A percentile compares a stretch with the other conserved stretches of the same genome.
These are phyloP conservation scores for Dendrothele bispora DNA, from an alignment of 768 basidiomycete genomes.

Conservation along the genomic window DNA sequence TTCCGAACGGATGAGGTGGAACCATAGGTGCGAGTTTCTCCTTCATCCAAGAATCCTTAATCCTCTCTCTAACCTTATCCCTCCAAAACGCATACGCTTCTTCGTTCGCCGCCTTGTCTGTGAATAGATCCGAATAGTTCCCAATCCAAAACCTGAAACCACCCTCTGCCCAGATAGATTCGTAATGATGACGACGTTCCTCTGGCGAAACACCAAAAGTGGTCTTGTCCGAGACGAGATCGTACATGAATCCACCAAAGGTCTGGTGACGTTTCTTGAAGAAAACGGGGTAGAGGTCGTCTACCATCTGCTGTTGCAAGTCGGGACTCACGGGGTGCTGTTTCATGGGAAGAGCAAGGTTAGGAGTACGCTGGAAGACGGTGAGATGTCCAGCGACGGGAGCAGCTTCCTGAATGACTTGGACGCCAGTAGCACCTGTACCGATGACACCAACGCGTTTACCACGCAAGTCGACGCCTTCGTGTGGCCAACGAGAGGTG, in stretches of 20 bases:
- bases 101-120: conserved; percentile 4
- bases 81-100: conserved; percentile 14
- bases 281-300: conserved; percentile 6
- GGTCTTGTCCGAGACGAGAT: not conserved
- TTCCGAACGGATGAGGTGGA: conserved; percentile 10
- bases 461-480: conserved; percentile 1
- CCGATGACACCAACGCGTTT: conserved; percentile 8
- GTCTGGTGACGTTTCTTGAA: conserved; percentile 4
- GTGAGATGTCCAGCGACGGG: conserved; percentile 3
- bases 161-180: conserved; percentile 2
- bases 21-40: conserved; percentile 12
- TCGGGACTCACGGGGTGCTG: conserved; percentile 1
- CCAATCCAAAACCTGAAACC: conserved; percentile 4
- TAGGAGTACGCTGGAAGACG: conserved; percentile 8
- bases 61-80: conserved; percentile 9
- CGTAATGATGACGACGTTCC: conserved; percentile 1
- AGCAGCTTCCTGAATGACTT: conserved; percentile 8
- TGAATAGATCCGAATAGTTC: conserved; percentile 1
- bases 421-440: conserved; percentile 8
- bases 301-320: not conserved
- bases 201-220: conserved; percentile 3
- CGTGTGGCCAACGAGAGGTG: conserved; percentile 7
- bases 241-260: conserved; percentile 1
- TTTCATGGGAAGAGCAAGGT: conserved; percentile 9
- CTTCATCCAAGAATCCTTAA: conserved; percentile 8